phyloP scores from a whole-genome alignment of 495 filamentous ascomycete species.

The Podospora australis region DNA sequence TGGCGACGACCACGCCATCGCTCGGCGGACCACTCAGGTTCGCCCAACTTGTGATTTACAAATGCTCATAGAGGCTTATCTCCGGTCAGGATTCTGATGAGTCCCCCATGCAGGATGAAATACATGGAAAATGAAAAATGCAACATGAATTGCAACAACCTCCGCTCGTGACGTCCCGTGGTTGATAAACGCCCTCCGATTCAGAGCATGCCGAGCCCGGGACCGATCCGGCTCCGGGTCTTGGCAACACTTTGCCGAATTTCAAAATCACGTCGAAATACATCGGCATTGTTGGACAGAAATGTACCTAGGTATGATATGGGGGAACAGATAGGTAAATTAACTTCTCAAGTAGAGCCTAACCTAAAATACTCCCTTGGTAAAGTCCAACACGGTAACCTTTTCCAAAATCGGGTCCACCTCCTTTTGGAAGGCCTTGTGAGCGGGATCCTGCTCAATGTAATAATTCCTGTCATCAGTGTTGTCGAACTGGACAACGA shows the following conservation, averaged over 20 bases:
- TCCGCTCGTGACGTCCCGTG: too few relatives aligned
- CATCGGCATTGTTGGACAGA: too few relatives aligned
- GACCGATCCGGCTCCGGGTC: conserved; percentile 2
- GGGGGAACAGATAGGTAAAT: background rate
- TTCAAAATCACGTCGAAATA: too few relatives aligned
- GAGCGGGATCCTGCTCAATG: conserved; percentile 43
- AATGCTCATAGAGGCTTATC: background rate
- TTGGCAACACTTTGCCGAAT: too few relatives aligned
- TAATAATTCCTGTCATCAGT: conserved; percentile 53
- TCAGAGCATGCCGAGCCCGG: background rate
- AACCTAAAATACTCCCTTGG: conserved; percentile 27
- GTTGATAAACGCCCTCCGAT: too few relatives aligned
- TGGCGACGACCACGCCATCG: conserved; percentile 14
- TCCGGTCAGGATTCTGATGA: background rate
- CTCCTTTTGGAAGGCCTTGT: conserved; percentile 39
- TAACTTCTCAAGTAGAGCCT: too few relatives aligned
- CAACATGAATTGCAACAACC: too few relatives aligned
- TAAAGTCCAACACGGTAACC: conserved; percentile 41
- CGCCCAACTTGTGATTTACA: background rate
- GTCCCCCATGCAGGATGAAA: too few relatives aligned
- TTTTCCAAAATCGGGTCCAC: conserved; percentile 32
- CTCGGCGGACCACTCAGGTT: conserved; percentile 2
- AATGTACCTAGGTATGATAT: too few relatives aligned
- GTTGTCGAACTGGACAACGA: conserved; percentile 56
- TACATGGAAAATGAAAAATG: too few relatives aligned